Conservation (phyloP, 148 eudicot genomes). For the Rhododendron ferrugineum region DNA sequence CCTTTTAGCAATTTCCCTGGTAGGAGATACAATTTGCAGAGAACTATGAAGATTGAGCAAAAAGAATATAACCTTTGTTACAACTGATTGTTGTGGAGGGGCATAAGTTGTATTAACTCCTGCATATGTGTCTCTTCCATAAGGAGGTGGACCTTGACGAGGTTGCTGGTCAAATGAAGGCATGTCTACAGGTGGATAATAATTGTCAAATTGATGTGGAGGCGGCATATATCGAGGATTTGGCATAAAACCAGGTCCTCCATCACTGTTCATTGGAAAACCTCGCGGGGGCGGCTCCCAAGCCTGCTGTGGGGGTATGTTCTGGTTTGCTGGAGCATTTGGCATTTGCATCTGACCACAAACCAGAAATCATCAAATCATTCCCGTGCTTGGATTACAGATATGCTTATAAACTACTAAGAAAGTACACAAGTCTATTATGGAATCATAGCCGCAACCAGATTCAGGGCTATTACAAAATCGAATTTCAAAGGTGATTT, state of each 20-base stretch:
- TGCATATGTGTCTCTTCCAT: conserved; percentile 31
- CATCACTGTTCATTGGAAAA: conserved; percentile 24
- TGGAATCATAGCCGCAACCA: not conserved
- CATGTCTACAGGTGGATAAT: conserved; percentile 35
- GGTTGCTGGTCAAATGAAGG: conserved; percentile 35
- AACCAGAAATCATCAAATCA: not conserved
- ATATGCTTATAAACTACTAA: not conserved
- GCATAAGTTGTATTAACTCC: conserved; percentile 25
- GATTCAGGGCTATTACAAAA: not conserved
- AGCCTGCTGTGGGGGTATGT: conserved; percentile 34
- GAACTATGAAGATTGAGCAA: not conserved
- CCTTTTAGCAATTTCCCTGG: not conserved
- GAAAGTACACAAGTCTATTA: not conserved
- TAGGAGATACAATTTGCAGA: not conserved
- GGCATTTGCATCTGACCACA: conserved; percentile 42
- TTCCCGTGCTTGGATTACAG: not conserved
- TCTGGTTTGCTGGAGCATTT: conserved; percentile 28
- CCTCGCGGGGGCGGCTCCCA: conserved; percentile 51
- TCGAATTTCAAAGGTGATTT: not conserved
- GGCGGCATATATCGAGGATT: conserved; percentile 16
- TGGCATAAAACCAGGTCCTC: conserved; percentile 27
- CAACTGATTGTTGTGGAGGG: conserved; percentile 38
- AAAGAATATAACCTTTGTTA: conserved; percentile 36
- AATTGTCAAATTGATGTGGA: conserved; percentile 36
- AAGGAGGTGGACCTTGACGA: conserved; percentile 32